Percentiles rank a stretch among this genome's conserved stretches.
Conservation (phyloP, 139 green algal species). For the Chlamydomonas applanata region DNA sequence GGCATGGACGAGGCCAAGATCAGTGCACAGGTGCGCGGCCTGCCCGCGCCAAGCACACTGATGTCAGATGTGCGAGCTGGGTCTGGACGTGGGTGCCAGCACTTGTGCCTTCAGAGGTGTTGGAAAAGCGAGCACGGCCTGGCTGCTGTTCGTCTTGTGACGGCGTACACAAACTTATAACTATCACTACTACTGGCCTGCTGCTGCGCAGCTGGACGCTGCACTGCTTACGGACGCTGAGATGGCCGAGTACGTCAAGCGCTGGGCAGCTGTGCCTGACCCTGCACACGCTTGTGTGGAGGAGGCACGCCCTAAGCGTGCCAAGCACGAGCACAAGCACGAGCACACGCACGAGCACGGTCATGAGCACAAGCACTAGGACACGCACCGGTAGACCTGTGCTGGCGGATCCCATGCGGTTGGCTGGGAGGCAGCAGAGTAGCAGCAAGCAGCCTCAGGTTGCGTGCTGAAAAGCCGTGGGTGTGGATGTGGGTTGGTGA, state of each 20-base stretch:
- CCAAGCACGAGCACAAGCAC: too few relatives aligned
- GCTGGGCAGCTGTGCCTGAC: conserved; percentile 38
- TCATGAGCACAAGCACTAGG: too few relatives aligned
- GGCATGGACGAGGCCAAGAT: conserved; percentile 84
- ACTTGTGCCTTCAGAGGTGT: not conserved
- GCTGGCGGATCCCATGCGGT: too few relatives aligned
- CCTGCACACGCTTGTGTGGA: conserved; percentile 16
- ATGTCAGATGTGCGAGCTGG: not conserved
- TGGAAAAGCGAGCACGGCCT: too few relatives aligned
- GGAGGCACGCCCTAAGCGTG: not conserved
- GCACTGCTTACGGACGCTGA: conserved; percentile 81
- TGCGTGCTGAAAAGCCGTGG: too few relatives aligned
- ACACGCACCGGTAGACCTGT: too few relatives aligned
- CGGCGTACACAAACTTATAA: not conserved
- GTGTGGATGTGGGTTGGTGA: too few relatives aligned
- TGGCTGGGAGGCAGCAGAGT: too few relatives aligned
- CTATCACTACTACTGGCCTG: not conserved
- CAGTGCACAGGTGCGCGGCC: conserved; percentile 9
- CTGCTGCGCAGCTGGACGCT: conserved; percentile 65
- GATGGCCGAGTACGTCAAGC: conserved; percentile 63
- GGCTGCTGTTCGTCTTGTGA: not conserved
- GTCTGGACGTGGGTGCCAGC: not conserved
- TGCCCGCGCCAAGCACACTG: not conserved
- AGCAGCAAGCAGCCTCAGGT: too few relatives aligned
- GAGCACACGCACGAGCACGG: too few relatives aligned